These are phyloP conservation scores for Poronia punctata DNA, from an alignment of 495 filamentous ascomycete species.

Conservation along the genomic window DNA sequence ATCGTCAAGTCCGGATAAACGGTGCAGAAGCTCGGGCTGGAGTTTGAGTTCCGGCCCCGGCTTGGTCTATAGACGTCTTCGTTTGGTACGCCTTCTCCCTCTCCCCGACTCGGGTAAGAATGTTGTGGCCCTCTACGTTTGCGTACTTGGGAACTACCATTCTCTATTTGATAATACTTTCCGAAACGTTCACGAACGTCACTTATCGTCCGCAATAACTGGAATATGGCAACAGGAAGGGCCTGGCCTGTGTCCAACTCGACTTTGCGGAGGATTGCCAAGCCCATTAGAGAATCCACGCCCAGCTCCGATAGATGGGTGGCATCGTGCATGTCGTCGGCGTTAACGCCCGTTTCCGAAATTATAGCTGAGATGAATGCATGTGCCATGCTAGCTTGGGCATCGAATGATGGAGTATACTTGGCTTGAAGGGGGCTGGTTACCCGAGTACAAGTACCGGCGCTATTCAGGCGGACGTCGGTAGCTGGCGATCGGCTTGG, in stretches of 20 bases:
- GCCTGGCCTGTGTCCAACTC: constrained; percentile 34
- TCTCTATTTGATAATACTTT: no score
- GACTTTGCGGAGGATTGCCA: constrained; percentile 31
- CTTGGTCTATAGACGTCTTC: no score
- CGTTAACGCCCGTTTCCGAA: constrained; percentile 50
- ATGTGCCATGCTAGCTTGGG: constrained; percentile 23
- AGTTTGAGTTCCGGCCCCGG: neutral
- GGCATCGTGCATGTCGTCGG: constrained; percentile 40
- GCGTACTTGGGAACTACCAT: no score
- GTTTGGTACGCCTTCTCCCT: no score
- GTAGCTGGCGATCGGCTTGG: no score
- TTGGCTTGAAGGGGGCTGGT: no score
- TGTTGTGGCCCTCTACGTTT: no score
- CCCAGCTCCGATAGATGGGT: constrained; percentile 29
- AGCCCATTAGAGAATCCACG: constrained; percentile 39
- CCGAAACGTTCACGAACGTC: constrained; percentile 5
- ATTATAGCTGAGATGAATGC: constrained; percentile 42
- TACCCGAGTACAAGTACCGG: neutral
- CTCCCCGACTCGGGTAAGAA: no score
- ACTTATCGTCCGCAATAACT: constrained; percentile 15
- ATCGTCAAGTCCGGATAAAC: constrained; percentile 1
- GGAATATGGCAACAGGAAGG: constrained; percentile 22
- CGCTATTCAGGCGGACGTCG: no score
- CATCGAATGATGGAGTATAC: neutral
- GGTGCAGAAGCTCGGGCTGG: neutral